Evolutionary conservation across 352 stramenopile species (phyloP), one percentile per base, ranked within the genome.

Genomic region (Globisporangium radiosum): DNA sequence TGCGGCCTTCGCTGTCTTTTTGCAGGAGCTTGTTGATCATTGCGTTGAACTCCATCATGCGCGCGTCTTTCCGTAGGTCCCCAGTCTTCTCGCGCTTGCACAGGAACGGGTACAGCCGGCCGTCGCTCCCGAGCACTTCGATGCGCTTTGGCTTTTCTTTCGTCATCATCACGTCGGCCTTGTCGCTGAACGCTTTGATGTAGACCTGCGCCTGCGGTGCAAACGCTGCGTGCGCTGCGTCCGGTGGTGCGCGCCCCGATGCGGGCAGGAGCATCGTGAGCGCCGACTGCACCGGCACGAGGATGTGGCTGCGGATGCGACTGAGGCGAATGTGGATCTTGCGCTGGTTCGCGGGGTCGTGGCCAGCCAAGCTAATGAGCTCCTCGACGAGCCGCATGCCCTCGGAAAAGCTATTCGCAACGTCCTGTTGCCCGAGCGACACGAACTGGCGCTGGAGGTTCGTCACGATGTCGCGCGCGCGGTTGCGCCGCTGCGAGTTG

Each of bases 71-170:
- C 45, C 98, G 85, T 53, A 99, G 79, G 71, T 99, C 98, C 6
- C 97, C 98, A 44, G 97, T 98, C 63, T 96, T 97, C 70, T 99
- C 97, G 51, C 97, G 87, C 60, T 98, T 98, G 70, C 92, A 98
- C 48, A 98, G 62, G 67, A 98, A 98, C 43, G 87, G 76, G 57
- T 97, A 95, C 39, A 71, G 59, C 17, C 82, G 59, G 0, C 91
- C 91, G 56, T 92, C 76, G 14, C 65, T 90, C 7, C 84, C 81
- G 14, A 90, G 49, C 40, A 97, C 60, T 56, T 94, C 95, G 47
- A 99, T 88, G 55, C 95, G 97, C 72, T 99, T 99, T 1, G 98
- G 98, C 63, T 97, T 98, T 48, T 98, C 98, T 72, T 99, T 99
- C 13, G 93, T 98, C 57, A 92, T 78, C 92, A 99, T 99, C 43